Base-by-base conservation (phyloP, 192 early-diverging fungal genomes). In the Entophlyctis luteolus region DNA sequence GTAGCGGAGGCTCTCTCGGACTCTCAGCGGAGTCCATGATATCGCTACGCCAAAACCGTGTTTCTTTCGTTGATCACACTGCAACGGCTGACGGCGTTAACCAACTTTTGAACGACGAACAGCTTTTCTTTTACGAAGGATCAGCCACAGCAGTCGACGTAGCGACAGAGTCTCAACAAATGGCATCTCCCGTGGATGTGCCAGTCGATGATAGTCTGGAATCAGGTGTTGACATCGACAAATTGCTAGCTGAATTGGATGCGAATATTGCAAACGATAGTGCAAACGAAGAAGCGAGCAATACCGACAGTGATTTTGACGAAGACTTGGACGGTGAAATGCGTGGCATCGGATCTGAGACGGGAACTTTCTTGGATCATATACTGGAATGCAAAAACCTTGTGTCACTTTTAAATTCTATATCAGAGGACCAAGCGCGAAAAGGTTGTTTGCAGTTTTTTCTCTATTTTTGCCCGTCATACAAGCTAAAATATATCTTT, bases 401-500 rank as follows among this genome's bases (percentile, higher is more conserved):
- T 55, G 72, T 96, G 63, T 77, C 85, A 12, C 70, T 98, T 5
- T 72, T 98, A 14, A 87, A 90, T 65, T 82, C 91, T 2, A 92
- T 96, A 45, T 86, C 92, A 0, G 91, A 95, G 59, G 90, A 94
- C 67, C 90, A 94, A 68, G 82, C 92, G 8, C 78, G 85, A 16
- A 89, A 90, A 85, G 90, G 91, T 92, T 77, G 14, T 34, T 23
- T 34, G 47, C 38, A 18, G 18, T 29, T 22, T n/a, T 59, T 29
- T 5, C 27, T 35, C 27, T 5, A 33, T 4, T 27, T 20, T 2
- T 34, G 18, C 29, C 20, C 34, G 46, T n/a, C 29, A 29, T 68
- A 1, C 28, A 35, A 23, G 18, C 0, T 28, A 22, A 35, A 20
- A 34, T 3, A 3, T 34, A n/a, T 39, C 32, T 2, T 5, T 65